phyloP scores from a whole-genome alignment of 768 basidiomycete genomes.

The Tricholoma furcatifolium region DNA sequence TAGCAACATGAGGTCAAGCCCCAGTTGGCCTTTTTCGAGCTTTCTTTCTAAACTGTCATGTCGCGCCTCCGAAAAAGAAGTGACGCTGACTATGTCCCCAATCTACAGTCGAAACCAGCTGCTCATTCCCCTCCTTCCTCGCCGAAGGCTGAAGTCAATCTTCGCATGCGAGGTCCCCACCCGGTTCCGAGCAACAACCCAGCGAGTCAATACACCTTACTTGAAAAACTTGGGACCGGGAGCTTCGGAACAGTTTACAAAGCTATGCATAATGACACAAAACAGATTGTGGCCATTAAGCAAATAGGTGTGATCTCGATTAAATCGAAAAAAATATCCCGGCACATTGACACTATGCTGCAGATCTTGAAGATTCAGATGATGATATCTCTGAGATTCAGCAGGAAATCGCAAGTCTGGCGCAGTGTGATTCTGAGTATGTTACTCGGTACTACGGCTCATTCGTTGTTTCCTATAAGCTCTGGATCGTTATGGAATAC shows the following conservation, averaged over 20 bases:
- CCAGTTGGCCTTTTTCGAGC: constrained; percentile 24
- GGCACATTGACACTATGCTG: not conserved
- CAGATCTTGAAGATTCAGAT: constrained; percentile 96
- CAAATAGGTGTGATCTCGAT: constrained; percentile 76
- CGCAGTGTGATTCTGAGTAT: constrained; percentile 94
- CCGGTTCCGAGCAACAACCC: constrained; percentile 79
- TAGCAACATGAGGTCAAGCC: constrained; percentile 14
- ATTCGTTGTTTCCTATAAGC: constrained; percentile 94
- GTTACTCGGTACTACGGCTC: constrained; percentile 97
- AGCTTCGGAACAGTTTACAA: constrained; percentile 98
- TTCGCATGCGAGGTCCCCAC: constrained; percentile 53
- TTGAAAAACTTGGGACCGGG: constrained; percentile 96
- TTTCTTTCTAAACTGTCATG: constrained; percentile 38
- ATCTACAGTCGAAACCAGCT: constrained; percentile 37
- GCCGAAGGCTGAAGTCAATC: constrained; percentile 43
- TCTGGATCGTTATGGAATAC: constrained; percentile 99
- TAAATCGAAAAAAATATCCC: not conserved
- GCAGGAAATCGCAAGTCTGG: constrained; percentile 95
- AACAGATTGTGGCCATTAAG: constrained; percentile 96
- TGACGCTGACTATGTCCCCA: constrained; percentile 34
- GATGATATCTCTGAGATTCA: constrained; percentile 99
- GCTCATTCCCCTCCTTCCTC: constrained; percentile 50
- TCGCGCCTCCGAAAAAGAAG: constrained; percentile 45
- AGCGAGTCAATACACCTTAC: constrained; percentile 85
- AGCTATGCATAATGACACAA: constrained; percentile 91